Conservation (phyloP, 768 basidiomycete species). For the Exsudoporus frostii region DNA sequence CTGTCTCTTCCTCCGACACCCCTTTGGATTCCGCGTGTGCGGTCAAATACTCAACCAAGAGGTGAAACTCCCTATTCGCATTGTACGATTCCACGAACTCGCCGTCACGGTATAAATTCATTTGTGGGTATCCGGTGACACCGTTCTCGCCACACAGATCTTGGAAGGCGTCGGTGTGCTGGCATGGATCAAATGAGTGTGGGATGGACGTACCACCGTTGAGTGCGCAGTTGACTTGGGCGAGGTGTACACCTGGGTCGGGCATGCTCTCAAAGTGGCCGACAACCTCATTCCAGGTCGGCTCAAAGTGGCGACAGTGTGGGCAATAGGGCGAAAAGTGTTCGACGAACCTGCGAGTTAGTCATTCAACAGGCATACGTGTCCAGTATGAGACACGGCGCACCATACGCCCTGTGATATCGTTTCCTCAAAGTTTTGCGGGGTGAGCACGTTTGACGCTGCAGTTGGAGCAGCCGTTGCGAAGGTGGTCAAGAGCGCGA, state of each 20-base stretch:
- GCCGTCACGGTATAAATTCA: conserved; percentile 72
- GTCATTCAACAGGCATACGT: background rate
- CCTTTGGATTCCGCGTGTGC: conserved; percentile 36
- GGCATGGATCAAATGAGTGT: too few species aligned
- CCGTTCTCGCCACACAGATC: conserved; percentile 77
- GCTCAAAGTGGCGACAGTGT: conserved; percentile 77
- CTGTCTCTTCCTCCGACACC: background rate
- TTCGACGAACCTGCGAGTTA: conserved; percentile 62
- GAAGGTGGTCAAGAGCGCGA: conserved; percentile 30
- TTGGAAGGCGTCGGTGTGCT: conserved; percentile 36
- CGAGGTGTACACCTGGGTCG: conserved; percentile 51
- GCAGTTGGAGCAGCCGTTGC: conserved; percentile 35
- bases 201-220: conserved; percentile 59
- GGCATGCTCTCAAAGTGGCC: conserved; percentile 44
- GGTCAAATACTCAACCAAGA: conserved; percentile 55
- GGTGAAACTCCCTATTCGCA: conserved; percentile 49
- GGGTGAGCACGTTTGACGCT: conserved; percentile 42
- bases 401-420: conserved; percentile 61
- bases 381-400: background rate
- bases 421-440: conserved; percentile 54
- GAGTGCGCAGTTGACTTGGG: conserved; percentile 78
- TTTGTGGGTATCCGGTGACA: conserved; percentile 70
- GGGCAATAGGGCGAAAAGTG: conserved; percentile 84
- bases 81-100: conserved; percentile 54
- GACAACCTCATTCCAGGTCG: conserved; percentile 77